phyloP scores from a whole-genome alignment of 257 asterid species.

The Fraxinus pennsylvanica region DNA sequence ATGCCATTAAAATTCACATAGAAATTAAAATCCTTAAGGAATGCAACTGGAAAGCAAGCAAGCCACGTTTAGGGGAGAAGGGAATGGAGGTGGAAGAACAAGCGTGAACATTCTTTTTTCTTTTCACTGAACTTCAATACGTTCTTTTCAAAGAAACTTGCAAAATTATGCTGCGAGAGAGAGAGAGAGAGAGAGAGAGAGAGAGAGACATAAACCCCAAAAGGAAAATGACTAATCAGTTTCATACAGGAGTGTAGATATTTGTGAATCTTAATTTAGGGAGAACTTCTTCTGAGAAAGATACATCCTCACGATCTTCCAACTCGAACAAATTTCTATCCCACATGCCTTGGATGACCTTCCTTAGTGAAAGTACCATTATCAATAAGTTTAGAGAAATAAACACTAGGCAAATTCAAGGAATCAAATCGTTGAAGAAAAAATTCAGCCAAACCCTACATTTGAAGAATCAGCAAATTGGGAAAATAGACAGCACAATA shows the following conservation, averaged over 20 bases:
- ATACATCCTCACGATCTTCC: not conserved
- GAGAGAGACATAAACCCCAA: not conserved
- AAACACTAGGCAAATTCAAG: not conserved
- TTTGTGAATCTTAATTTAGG: not conserved
- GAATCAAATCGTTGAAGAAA: not conserved
- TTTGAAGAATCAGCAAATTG: not conserved
- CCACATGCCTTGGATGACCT: not conserved
- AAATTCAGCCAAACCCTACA: not conserved
- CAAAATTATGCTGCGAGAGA: not conserved
- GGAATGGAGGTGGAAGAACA: not conserved
- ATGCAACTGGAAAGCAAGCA: not conserved
- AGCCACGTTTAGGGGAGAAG: not conserved
- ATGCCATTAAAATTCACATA: constrained; percentile 8
- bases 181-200: not conserved
- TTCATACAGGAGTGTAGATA: not conserved
- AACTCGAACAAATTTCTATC: not conserved
- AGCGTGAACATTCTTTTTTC: not conserved
- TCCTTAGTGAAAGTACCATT: not conserved
- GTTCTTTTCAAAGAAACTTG: not conserved
- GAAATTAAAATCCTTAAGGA: not conserved
- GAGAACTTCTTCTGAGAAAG: not conserved
- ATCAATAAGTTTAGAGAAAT: not conserved
- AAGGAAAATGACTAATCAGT: not conserved
- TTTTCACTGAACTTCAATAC: not conserved
- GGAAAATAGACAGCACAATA: not conserved